Conservation (phyloP, 2,329 filamentous ascomycete genomes). For the Fusarium lateritium region DNA sequence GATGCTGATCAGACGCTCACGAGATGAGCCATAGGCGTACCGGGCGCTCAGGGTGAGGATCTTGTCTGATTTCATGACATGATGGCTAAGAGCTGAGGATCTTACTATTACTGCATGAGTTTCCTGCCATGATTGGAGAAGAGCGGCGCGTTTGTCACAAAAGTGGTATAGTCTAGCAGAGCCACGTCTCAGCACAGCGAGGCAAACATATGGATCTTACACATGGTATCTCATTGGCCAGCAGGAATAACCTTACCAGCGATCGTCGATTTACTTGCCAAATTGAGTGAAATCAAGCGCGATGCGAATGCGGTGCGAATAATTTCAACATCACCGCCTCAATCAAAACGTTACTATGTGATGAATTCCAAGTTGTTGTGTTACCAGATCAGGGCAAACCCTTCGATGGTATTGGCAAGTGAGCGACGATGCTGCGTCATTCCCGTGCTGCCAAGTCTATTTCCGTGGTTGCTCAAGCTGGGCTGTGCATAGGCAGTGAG, state of each 20-base stretch:
- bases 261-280: not conserved
- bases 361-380: not conserved
- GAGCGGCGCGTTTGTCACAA: not conserved
- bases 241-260: not conserved
- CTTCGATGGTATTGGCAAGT: too few species aligned
- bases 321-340: not conserved
- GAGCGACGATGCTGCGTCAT: not conserved
- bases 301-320: not conserved
- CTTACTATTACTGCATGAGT: too few species aligned
- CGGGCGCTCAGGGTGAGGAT: too few species aligned
- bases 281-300: not conserved
- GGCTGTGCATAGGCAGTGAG: not conserved
- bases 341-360: not conserved
- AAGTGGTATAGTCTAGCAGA: not conserved
- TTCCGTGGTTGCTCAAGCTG: not conserved
- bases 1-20: too few species aligned
- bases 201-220: not conserved
- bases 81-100: too few species aligned
- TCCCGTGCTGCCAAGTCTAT: not conserved
- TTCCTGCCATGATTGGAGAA: not conserved
- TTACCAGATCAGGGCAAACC: too few species aligned
- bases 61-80: too few species aligned
- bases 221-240: not conserved
- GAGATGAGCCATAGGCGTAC: too few species aligned
- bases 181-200: not conserved